A percentile compares a stretch with the other conserved stretches of the same genome.
Evolutionary conservation across 2,329 filamentous ascomycete genomes (phyloP).

Genomic region (Trichoderma oligosporum): DNA sequence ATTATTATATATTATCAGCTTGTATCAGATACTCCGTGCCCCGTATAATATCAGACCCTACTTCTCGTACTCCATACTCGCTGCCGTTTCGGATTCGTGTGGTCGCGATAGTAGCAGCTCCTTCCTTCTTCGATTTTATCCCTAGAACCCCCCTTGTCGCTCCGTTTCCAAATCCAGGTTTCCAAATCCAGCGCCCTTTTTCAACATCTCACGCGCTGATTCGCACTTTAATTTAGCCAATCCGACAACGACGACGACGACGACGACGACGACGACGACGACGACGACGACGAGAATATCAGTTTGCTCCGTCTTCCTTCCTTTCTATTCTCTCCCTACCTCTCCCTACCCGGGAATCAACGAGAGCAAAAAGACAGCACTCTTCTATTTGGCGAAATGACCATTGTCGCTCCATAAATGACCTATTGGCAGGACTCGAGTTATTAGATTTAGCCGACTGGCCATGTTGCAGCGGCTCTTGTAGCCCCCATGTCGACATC

Average conservation of each 20-base stretch:
- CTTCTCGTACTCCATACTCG: background rate
- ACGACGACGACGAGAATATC: too few species aligned
- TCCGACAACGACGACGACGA: too few species aligned
- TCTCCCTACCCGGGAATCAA: background rate
- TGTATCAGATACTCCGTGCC: background rate
- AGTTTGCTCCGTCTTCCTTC: too few species aligned
- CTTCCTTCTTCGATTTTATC: slow-evolving; percentile 9
- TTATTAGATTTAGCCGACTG: background rate
- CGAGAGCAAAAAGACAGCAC: background rate
- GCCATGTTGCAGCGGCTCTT: background rate
- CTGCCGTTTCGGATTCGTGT: background rate
- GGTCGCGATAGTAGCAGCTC: slow-evolving; percentile 8
- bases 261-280: too few species aligned
- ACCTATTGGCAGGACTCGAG: background rate
- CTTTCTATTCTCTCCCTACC: background rate
- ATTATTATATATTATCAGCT: background rate
- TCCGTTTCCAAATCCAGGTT: background rate
- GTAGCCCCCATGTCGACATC: background rate
- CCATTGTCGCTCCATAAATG: background rate
- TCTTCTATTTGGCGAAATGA: background rate
- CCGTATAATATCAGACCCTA: background rate
- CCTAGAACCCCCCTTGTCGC: background rate
- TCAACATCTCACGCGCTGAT: background rate
- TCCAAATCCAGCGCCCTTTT: background rate
- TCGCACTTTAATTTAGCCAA: background rate